Conservation (phyloP, 169 alveolate species). For the Cyclospora cayetanensis region DNA sequence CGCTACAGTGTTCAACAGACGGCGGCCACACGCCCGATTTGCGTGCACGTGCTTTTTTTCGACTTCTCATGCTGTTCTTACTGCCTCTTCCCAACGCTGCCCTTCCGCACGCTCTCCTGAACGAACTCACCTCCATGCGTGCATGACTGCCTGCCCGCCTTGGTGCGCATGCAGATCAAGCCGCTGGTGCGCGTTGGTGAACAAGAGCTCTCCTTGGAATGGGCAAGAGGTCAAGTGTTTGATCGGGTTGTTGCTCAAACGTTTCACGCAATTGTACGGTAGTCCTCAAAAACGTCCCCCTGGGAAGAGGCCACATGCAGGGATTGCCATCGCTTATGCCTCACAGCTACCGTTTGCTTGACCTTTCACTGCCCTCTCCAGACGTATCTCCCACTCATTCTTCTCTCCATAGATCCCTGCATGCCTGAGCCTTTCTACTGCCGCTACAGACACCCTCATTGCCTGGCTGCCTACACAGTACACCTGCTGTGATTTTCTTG, state of each 20-base stretch:
- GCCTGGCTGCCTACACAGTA: too few relatives aligned
- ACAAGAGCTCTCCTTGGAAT: slow-evolving; percentile 68
- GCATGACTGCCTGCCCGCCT: too few relatives aligned
- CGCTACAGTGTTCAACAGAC: too few relatives aligned
- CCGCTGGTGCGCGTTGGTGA: slow-evolving; percentile 64
- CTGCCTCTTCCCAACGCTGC: neutral
- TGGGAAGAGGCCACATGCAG: neutral
- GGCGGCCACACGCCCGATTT: neutral
- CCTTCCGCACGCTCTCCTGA: neutral
- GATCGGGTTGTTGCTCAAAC: slow-evolving; percentile 70
- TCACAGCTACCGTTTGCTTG: too few relatives aligned
- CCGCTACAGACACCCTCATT: too few relatives aligned
- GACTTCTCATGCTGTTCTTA: neutral
- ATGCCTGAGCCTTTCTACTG: too few relatives aligned
- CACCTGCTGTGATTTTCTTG: too few relatives aligned
- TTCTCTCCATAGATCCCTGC: too few relatives aligned
- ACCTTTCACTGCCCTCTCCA: too few relatives aligned
- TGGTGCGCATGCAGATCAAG: slow-evolving; percentile 32
- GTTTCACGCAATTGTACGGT: slow-evolving; percentile 35
- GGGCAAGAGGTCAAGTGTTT: slow-evolving; percentile 77
- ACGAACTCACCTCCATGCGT: too few relatives aligned
- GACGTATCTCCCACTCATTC: too few relatives aligned
- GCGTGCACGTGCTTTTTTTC: neutral
- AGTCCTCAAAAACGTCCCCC: neutral
- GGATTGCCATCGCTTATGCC: too few relatives aligned